phyloP scores from a whole-genome alignment of 148 eudicot genomes.

The Pouteria glomerata region DNA sequence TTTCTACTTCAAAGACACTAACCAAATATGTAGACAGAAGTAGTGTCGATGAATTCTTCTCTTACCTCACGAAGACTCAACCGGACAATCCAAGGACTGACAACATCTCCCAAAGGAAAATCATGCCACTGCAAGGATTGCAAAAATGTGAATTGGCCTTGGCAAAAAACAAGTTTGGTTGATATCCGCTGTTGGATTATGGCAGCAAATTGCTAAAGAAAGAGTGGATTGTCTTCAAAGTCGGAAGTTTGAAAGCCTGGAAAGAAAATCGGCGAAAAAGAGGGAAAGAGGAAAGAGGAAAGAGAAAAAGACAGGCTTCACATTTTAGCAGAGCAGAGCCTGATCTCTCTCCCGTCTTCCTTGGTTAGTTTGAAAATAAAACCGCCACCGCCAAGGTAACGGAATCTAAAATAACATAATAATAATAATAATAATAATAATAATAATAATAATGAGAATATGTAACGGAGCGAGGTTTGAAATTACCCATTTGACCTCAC shows the following conservation, averaged over 20 bases:
- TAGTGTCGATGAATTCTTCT: too few species aligned
- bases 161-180: neutral
- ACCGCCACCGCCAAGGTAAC: constrained; percentile 13
- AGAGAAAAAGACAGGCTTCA: neutral
- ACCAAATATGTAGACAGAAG: neutral
- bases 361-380: constrained; percentile 1
- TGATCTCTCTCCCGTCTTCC: neutral
- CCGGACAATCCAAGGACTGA: neutral
- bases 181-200: neutral
- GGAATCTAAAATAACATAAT: neutral
- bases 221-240: constrained; percentile 5
- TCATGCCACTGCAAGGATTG: neutral
- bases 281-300: neutral
- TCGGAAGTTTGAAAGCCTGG: constrained; percentile 4
- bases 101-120: neutral
- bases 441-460: neutral
- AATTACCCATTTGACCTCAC: neutral
- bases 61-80: neutral
- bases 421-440: neutral
- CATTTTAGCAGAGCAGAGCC: too few species aligned
- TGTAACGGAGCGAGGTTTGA: neutral
- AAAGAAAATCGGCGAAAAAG: constrained; percentile 5
- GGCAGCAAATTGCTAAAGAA: neutral
- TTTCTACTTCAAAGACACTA: too few species aligned
- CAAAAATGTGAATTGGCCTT: neutral